Evolutionary conservation across 495 filamentous ascomycete species (phyloP), one percentile per base, ranked within the genome.

Genomic region (Chaetomium tenue): DNA sequence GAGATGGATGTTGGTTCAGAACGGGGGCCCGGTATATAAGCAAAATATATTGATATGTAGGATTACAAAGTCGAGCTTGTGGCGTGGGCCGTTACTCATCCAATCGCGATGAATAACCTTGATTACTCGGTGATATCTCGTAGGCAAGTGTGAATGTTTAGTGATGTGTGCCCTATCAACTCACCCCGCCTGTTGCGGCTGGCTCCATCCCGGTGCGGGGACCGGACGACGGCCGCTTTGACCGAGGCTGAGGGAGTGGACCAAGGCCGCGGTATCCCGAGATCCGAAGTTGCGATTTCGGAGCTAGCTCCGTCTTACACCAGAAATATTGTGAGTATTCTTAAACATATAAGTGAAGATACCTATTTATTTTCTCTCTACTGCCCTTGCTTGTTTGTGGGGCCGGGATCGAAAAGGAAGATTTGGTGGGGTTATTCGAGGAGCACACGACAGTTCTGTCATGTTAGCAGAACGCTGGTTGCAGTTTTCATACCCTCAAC

Each of bases 211-310:
- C 18, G 53, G 28, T 58, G 56, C 40, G 56, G 56, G 56, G 56
- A 46, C 42, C 22, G 37, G 51, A 13, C 56, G 15, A 46, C 39
- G 5, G 44, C 39, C 40, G 33, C 25, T 5, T 61, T 28, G 40
- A 57, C 61, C 61, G 61, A 63, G 61, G 52, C 61, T 28, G 55
- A 47, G 12, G 12, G 9, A 39, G 59, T 7, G n/a, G 46, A 47
- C 15, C 28, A 18, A 39, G 53, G 61, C 42, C 53, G 52, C 30
- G 42, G 52, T 7, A 57, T 57, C 2, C 61, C 53, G 61, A 63
- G 61, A 47, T 23, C 50, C 25, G 23, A 46, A 46, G 25, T 22
- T 55, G 50, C 60, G 51, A 55, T 37, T 26, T 63, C 60, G 60
- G 51, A 63, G 60, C 48, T 40, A 59, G 23, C 25, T 59, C 30